A percentile compares a stretch with the other conserved stretches of the same genome.
Conservation (phyloP, 192 early-diverging fungal genomes). For the Coemansia biformis region DNA sequence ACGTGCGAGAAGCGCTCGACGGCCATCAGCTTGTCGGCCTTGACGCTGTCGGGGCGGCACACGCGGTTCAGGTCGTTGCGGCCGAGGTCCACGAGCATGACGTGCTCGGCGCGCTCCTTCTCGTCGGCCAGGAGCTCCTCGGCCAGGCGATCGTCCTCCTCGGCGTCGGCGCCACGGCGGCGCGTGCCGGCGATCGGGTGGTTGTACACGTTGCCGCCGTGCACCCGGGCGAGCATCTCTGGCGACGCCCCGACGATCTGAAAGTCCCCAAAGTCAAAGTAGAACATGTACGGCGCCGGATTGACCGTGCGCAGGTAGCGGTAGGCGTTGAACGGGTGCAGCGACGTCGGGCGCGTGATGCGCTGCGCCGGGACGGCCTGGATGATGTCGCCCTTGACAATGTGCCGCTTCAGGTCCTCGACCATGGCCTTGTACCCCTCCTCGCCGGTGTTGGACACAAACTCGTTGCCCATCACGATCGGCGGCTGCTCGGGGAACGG, state of each 20-base stretch:
- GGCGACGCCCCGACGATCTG: slow-evolving; percentile 96
- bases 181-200: slow-evolving; percentile 99
- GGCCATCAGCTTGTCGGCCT: slow-evolving; percentile 94
- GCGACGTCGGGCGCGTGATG: slow-evolving; percentile 72
- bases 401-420: slow-evolving; percentile 77
- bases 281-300: slow-evolving; percentile 99
- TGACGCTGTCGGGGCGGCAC: slow-evolving; percentile 87
- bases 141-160: slow-evolving; percentile 88
- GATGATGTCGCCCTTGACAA: slow-evolving; percentile 94
- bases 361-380: slow-evolving; percentile 96
- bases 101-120: slow-evolving; percentile 97
- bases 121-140: slow-evolving; percentile 83
- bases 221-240: slow-evolving; percentile 94
- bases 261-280: slow-evolving; percentile 89
- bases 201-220: slow-evolving; percentile 73
- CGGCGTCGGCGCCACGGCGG: slow-evolving; percentile 75
- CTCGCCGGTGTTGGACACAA: slow-evolving; percentile 86
- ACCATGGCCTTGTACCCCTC: slow-evolving; percentile 90
- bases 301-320: slow-evolving; percentile 89
- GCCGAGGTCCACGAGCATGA: slow-evolving; percentile 99
- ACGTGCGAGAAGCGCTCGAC: slow-evolving; percentile 96
- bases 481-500: slow-evolving; percentile 78
- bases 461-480: slow-evolving; percentile 60
- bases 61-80: slow-evolving; percentile 98
- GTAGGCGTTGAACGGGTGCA: slow-evolving; percentile 99